Conservation (phyloP, 352 stramenopile species). For the Phytopythium cucurbitacearum region DNA sequence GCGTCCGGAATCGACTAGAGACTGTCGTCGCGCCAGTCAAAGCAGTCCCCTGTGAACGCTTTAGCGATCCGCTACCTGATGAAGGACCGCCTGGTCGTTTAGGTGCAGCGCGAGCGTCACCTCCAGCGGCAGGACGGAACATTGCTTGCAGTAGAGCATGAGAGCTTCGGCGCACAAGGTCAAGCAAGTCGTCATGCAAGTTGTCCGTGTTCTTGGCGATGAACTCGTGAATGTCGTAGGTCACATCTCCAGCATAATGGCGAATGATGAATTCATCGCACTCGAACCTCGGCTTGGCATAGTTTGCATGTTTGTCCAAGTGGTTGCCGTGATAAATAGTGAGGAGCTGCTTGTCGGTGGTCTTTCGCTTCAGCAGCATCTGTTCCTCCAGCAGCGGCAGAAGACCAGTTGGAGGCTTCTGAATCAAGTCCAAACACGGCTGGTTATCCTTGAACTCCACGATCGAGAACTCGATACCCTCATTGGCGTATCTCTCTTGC, state of each 20-base stretch:
- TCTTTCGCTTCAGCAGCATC: constrained; percentile 85
- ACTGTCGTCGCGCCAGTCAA: constrained; percentile 64
- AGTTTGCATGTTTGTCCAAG: constrained; percentile 65
- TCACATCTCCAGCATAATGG: constrained; percentile 80
- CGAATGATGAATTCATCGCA: constrained; percentile 85
- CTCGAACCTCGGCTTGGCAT: constrained; percentile 74
- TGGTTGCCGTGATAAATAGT: constrained; percentile 80
- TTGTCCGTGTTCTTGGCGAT: constrained; percentile 89
- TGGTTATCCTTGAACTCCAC: constrained; percentile 87
- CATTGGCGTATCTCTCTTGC: constrained; percentile 70
- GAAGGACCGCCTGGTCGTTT: constrained; percentile 13
- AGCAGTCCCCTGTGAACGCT: constrained; percentile 36
- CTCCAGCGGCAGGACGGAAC: constrained; percentile 16
- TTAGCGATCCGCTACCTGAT: constrained; percentile 10
- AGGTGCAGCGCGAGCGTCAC: constrained; percentile 1
- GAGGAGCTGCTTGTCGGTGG: constrained; percentile 77
- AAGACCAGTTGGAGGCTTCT: constrained; percentile 74
- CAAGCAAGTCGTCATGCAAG: constrained; percentile 82
- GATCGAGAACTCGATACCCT: constrained; percentile 69
- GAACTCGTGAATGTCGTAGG: constrained; percentile 81
- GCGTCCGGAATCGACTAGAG: constrained; percentile 70
- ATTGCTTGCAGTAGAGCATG: constrained; percentile 67
- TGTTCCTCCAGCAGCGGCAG: constrained; percentile 85
- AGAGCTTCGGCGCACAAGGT: constrained; percentile 61
- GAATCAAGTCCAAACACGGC: constrained; percentile 71